Evolutionary conservation across 2,329 filamentous ascomycete genomes (phyloP).

Genomic region (Aspergillus flavus): DNA sequence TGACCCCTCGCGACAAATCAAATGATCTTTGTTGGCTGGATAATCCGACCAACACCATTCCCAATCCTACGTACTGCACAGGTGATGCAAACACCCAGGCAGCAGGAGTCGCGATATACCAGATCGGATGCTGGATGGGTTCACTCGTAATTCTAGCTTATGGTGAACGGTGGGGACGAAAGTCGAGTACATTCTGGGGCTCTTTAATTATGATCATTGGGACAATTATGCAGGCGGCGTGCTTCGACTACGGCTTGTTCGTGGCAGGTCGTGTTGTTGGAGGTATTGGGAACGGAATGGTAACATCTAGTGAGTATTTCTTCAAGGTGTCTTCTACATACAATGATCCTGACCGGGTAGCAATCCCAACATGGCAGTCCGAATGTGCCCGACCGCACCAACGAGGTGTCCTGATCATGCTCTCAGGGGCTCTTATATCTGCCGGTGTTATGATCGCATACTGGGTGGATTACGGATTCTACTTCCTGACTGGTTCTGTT

Average conservation of each 20-base stretch:
- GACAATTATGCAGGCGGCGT: conserved; percentile 8
- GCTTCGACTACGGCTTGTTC: conserved; percentile 35
- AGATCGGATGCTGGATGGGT: conserved; percentile 10
- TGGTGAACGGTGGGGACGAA: conserved; percentile 10
- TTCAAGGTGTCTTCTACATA: background rate
- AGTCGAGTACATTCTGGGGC: conserved; percentile 12
- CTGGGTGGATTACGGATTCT: conserved; percentile 30
- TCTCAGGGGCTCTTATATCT: conserved; percentile 28
- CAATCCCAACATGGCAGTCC: conserved; percentile 38
- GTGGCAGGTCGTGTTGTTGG: conserved; percentile 33
- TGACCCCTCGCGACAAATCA: conserved; percentile 8
- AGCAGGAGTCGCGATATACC: conserved; percentile 9
- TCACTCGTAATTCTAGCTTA: conserved; percentile 10
- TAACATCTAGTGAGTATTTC: conserved; percentile 29
- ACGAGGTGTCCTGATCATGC: conserved; percentile 29
- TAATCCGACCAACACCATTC: background rate
- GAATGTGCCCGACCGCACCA: conserved; percentile 30
- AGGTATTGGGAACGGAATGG: conserved; percentile 31
- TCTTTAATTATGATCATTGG: conserved; percentile 12
- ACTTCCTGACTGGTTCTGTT: conserved; percentile 26
- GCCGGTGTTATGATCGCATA: conserved; percentile 27
- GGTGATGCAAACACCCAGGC: conserved; percentile 12
- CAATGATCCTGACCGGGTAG: background rate
- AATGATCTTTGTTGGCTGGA: conserved; percentile 11
- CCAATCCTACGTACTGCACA: conserved; percentile 5